Evolutionary conservation across 2,329 filamentous ascomycete species (phyloP).

Genomic region (Xylariaceae sp.): DNA sequence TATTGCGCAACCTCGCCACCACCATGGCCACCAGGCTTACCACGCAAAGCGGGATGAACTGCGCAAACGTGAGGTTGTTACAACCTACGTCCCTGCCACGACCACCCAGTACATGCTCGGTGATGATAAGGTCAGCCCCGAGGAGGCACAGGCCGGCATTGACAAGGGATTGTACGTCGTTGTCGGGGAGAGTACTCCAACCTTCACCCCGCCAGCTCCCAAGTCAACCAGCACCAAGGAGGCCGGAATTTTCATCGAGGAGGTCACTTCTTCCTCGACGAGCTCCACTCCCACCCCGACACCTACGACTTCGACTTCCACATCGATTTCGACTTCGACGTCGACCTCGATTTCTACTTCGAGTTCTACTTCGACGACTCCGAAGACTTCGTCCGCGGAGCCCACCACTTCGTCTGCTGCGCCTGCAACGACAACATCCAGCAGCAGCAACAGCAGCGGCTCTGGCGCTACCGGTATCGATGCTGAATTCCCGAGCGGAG

Average conservation of each 20-base stretch:
- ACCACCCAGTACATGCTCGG: slow-evolving; percentile 70
- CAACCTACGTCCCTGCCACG: slow-evolving; percentile 56
- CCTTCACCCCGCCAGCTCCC: slow-evolving; percentile 43
- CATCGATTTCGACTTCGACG: slow-evolving; percentile 33
- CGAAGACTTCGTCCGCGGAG: slow-evolving; percentile 20
- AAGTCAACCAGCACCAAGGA: slow-evolving; percentile 30
- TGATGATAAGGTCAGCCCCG: slow-evolving; percentile 55
- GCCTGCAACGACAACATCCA: slow-evolving; percentile 22
- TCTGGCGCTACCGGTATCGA: slow-evolving; percentile 52
- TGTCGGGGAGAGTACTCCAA: slow-evolving; percentile 55
- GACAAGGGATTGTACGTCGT: slow-evolving; percentile 66
- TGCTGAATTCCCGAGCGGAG: slow-evolving; percentile 69
- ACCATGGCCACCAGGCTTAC: slow-evolving; percentile 53
- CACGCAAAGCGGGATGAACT: slow-evolving; percentile 52
- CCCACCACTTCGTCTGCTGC: slow-evolving; percentile 20
- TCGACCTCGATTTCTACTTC: slow-evolving; percentile 33
- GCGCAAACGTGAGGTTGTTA: slow-evolving; percentile 47
- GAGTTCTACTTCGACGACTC: slow-evolving; percentile 22
- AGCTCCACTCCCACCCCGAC: slow-evolving; percentile 28
- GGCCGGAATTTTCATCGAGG: slow-evolving; percentile 30
- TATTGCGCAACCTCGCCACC: slow-evolving; percentile 53
- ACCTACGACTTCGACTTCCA: slow-evolving; percentile 30
- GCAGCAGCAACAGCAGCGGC: slow-evolving; percentile 20
- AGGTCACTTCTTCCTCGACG: slow-evolving; percentile 29
- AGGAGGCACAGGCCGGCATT: slow-evolving; percentile 69